Evolutionary conservation across 805 yeast genomes (phyloP).

Genomic region (Teunomyces atbi): DNA sequence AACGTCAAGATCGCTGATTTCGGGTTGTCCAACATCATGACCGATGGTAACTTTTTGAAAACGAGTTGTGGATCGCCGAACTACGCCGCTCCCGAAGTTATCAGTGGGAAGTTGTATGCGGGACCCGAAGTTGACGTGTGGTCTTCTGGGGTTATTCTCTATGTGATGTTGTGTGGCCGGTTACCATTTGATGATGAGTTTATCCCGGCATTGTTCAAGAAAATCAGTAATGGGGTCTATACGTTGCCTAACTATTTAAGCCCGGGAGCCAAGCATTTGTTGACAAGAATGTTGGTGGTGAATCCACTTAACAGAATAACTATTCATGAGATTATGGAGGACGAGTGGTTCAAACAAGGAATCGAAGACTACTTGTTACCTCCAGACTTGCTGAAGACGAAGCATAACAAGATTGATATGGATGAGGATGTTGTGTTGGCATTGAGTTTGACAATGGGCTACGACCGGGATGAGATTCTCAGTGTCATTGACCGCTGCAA

Average conservation of each 20-base stretch:
- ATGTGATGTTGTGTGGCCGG: constrained; percentile 31
- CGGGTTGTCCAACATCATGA: constrained; percentile 31
- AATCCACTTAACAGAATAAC: constrained; percentile 31
- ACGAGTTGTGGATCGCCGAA: constrained; percentile 31
- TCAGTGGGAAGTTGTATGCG: constrained; percentile 29
- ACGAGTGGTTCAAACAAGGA: constrained; percentile 30
- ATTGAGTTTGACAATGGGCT: constrained; percentile 29
- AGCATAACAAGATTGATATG: constrained; percentile 23
- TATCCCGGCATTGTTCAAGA: constrained; percentile 30
- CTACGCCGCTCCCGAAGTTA: constrained; percentile 33
- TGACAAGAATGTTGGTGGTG: constrained; percentile 30
- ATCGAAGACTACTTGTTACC: constrained; percentile 29
- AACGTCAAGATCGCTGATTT: constrained; percentile 31
- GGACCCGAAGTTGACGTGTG: constrained; percentile 33
- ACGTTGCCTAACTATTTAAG: constrained; percentile 31
- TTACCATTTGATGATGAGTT: constrained; percentile 31
- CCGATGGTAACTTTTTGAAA: constrained; percentile 30
- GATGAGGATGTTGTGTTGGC: constrained; percentile 29
- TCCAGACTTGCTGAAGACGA: constrained; percentile 26
- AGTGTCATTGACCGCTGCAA: constrained; percentile 21
- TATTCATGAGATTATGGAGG: constrained; percentile 31
- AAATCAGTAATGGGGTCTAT: constrained; percentile 31
- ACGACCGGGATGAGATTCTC: constrained; percentile 27
- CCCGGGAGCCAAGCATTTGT: constrained; percentile 26
- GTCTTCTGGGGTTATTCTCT: constrained; percentile 29